A percentile compares a stretch with the other conserved stretches of the same genome.
phyloP scores from a whole-genome alignment of 352 stramenopile species.

The Globisporangium perplexum region DNA sequence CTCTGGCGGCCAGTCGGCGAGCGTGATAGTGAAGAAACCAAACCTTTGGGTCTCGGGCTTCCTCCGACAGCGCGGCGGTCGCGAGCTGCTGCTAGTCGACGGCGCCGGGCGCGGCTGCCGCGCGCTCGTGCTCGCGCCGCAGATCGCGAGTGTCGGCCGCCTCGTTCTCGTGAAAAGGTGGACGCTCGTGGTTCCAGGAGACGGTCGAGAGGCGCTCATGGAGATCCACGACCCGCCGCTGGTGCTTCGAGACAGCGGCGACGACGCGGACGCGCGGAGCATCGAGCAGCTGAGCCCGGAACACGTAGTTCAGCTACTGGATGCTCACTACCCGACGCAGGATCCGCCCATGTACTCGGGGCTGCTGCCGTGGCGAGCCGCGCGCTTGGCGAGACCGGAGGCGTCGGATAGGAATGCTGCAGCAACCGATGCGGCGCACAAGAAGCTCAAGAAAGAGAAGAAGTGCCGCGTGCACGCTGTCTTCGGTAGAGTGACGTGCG shows the following conservation, averaged over 20 bases:
- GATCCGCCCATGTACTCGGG: slow-evolving; percentile 47
- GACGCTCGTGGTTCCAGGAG: slow-evolving; percentile 28
- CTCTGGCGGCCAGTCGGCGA: too few species aligned
- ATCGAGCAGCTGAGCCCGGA: slow-evolving; percentile 8
- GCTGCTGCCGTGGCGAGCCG: slow-evolving; percentile 15
- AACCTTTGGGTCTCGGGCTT: slow-evolving; percentile 44
- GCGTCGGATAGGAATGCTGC: background rate
- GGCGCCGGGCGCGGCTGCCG: slow-evolving; percentile 4
- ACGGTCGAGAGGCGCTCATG: slow-evolving; percentile 7
- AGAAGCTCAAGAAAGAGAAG: slow-evolving; percentile 13
- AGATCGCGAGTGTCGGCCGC: slow-evolving; percentile 26
- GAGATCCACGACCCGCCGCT: slow-evolving; percentile 20
- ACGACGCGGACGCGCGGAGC: background rate
- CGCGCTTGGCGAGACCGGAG: background rate
- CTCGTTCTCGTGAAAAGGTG: slow-evolving; percentile 58
- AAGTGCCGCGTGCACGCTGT: slow-evolving; percentile 34
- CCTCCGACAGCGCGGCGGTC: slow-evolving; percentile 18
- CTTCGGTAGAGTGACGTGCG: slow-evolving; percentile 36
- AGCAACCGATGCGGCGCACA: background rate
- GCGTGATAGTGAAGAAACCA: too few species aligned
- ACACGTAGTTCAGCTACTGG: slow-evolving; percentile 21
- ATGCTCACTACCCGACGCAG: slow-evolving; percentile 22
- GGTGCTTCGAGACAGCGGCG: slow-evolving; percentile 23
- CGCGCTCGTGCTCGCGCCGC: slow-evolving; percentile 34
- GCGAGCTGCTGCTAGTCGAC: slow-evolving; percentile 32